Evolutionary conservation across 768 basidiomycete species (phyloP).

Genomic region (Lepiota venenata): DNA sequence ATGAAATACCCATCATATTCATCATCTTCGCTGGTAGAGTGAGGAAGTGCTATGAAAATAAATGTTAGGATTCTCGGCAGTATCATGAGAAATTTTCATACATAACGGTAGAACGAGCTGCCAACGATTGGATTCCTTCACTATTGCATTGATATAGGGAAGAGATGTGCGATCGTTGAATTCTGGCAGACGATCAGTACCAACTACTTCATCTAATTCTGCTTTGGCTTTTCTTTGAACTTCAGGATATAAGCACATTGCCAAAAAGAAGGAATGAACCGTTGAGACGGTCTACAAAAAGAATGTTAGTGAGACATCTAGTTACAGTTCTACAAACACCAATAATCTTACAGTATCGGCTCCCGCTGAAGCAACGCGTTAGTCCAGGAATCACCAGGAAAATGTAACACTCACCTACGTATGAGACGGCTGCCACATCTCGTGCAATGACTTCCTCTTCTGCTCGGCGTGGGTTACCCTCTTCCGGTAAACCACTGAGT

Average conservation of each 20-base stretch:
- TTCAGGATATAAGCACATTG: slow-evolving; percentile 32
- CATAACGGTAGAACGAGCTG: slow-evolving; percentile 28
- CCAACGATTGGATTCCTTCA: slow-evolving; percentile 35
- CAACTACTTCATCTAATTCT: slow-evolving; percentile 34
- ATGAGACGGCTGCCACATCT: slow-evolving; percentile 21
- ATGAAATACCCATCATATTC: slow-evolving; percentile 25
- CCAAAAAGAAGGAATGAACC: slow-evolving; percentile 29
- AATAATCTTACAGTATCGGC: slow-evolving; percentile 24
- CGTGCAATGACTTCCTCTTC: slow-evolving; percentile 18
- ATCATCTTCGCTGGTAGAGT: background rate
- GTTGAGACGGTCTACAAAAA: slow-evolving; percentile 24
- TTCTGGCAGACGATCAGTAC: slow-evolving; percentile 28
- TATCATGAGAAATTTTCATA: slow-evolving; percentile 16
- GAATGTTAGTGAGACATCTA: background rate
- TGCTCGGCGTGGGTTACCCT: background rate
- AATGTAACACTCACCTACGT: slow-evolving; percentile 17
- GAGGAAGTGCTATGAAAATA: slow-evolving; percentile 4
- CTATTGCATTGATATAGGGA: slow-evolving; percentile 30
- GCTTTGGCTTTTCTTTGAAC: slow-evolving; percentile 30
- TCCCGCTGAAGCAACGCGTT: slow-evolving; percentile 17
- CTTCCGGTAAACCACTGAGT: slow-evolving; percentile 1
- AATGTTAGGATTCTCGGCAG: slow-evolving; percentile 18
- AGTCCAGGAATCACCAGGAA: slow-evolving; percentile 1
- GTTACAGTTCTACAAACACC: background rate
- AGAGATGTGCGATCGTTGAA: slow-evolving; percentile 27